These are phyloP conservation scores for Sugiyamaella valdiviana DNA, from an alignment of 805 yeast species.

Conservation along the genomic window DNA sequence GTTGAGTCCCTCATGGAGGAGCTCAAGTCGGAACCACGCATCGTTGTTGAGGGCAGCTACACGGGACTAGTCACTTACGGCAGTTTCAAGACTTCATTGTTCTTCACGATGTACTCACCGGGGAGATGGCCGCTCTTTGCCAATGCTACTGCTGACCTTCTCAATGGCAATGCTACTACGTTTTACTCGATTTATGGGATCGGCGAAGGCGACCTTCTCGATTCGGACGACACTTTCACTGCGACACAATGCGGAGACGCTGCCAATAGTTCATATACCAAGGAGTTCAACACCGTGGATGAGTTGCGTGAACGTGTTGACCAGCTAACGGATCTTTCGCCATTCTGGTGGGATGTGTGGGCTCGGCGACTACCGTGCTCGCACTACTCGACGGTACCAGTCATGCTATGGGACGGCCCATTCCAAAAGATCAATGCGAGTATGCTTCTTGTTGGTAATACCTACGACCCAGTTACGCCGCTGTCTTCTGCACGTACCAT, in stretches of 20 bases:
- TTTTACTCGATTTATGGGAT: not conserved
- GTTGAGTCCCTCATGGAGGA: slow-evolving; percentile 8
- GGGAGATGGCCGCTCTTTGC: slow-evolving; percentile 15
- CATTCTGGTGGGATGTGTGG: slow-evolving; percentile 8
- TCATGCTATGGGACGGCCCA: slow-evolving; percentile 15
- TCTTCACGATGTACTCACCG: slow-evolving; percentile 17
- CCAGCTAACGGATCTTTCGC: not conserved
- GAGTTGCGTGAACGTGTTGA: not conserved
- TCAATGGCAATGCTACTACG: slow-evolving; percentile 13
- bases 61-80: slow-evolving; percentile 12
- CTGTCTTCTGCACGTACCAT: slow-evolving; percentile 17
- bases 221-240: slow-evolving; percentile 7
- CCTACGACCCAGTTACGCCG: slow-evolving; percentile 24
- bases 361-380: not conserved
- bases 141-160: slow-evolving; percentile 8
- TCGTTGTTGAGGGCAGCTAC: slow-evolving; percentile 5
- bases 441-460: slow-evolving; percentile 18
- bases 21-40: slow-evolving; percentile 9
- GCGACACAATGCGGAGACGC: slow-evolving; percentile 14
- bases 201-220: not conserved
- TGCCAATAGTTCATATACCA: not conserved
- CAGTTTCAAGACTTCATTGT: slow-evolving; percentile 5
- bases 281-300: not conserved
- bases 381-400: slow-evolving; percentile 6
- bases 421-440: slow-evolving; percentile 13